Evolutionary conservation across 2,329 filamentous ascomycete species (phyloP), one percentile per base, ranked within the genome.

Genomic region (Ramichloridium luteum): DNA sequence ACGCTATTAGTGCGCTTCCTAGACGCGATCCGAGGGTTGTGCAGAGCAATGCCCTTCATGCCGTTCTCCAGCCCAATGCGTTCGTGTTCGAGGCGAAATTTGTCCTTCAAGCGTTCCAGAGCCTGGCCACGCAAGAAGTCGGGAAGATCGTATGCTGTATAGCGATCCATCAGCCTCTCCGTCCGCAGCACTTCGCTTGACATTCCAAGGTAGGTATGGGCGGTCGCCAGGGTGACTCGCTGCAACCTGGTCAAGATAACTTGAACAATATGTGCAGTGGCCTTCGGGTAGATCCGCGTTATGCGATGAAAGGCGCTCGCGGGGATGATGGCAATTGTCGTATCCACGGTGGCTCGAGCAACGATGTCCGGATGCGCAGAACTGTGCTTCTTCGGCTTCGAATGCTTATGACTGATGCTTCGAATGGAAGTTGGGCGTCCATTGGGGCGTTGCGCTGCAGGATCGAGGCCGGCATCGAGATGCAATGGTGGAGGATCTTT

Each of bases 331-430:
- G 90, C 90, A 57, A 98, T 94, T 0, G 92, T 98, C 0, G 90
- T 98, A 53, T 98, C 92, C 14, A 92, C 80, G 11, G 85, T 92
- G 4, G 90, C 90, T 43, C 90, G 73, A n/a, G 88, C 90, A 42
- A 98, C 84, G 40, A 98, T 90, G 50, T 98, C 90, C 8, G 90
- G 90, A 57, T 98, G 90, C 0, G 83, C 85, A 10, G 90, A 96
- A 42, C 77, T 79, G 8, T 73, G 45, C 38, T 54, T 64, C 43
- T 48, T 58, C 23, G 54, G 36, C 30, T 26, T 42, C 36, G 41
- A 44, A 37, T 20, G 25, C 20, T 31, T 32, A 11, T 30, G 33
- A 28, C 36, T 43, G 12, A 34, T 35, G 12, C 34, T 31, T 6
- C 38, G 39, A 14, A 40, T 38, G 38, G 46, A 44, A 28, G 47